Base-by-base conservation (phyloP, 192 early-diverging fungal genomes). In the Mortierella hygrophila region DNA sequence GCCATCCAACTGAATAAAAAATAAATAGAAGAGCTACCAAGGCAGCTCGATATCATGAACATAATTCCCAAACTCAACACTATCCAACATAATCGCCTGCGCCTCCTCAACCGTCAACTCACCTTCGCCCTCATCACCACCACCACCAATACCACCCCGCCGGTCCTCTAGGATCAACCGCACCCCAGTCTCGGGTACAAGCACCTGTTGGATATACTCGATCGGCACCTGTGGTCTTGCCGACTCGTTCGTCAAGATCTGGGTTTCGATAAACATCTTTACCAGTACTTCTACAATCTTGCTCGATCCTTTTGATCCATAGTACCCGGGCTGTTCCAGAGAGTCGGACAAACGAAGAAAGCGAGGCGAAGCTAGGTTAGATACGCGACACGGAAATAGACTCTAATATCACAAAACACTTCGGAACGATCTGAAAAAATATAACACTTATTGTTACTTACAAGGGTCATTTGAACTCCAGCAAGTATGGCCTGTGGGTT, bases 191-290 rank as follows among this genome's bases (percentile, higher is more conserved):
- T 93, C 92, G 16, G 92, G 92, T 6, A 93, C 77, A 4, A 93
- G 72, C 2, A 93, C 92, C 37, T 93, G 90, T 40, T 93, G 88
- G 38, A 93, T 46, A 37, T 88, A 93, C 70, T 93, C 92, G 29
- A 89, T 38, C 3, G 90, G 91, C 49, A 78, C 47, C 74, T 93
- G 92, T 7, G 91, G 92, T 15, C 72, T 54, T 1, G 89, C 81
- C 7, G 54, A 7, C 15, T 90, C 75, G 13, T 60, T 44, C 0
- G 84, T 86, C 32, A 93, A 52, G 21, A 85, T 70, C 11, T 77
- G 78, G 15, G 83, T 75, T 29, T 90, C 60, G 13, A 91, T 16
- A 32, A 89, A 91, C 42, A 91, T 38, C 7, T 41, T 40, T 0
- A 65, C 78, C 11, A 93, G 72, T 4, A 84, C 75, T 60, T 84